Conservation (phyloP, 192 early-diverging fungal genomes). For the Backusella westeae region DNA sequence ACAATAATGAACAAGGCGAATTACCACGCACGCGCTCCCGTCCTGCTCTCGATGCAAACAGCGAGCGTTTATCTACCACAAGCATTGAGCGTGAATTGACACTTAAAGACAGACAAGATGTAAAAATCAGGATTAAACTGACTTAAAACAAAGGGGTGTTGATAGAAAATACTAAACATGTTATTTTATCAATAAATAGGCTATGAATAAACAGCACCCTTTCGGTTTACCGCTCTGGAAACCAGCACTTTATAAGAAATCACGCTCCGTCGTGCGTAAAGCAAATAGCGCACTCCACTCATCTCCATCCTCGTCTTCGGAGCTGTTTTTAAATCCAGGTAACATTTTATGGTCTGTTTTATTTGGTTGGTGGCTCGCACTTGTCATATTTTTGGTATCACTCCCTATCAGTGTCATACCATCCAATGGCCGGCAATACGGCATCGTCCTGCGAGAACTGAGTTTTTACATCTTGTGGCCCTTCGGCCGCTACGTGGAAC, state of each 20-base stretch:
- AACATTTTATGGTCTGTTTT: conserved; percentile 84
- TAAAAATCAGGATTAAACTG: conserved; percentile 13
- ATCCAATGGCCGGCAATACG: conserved; percentile 56
- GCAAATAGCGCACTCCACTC: conserved; percentile 84
- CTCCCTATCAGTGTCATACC: conserved; percentile 59
- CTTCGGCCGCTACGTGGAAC: conserved; percentile 92
- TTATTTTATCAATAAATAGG: conserved; percentile 37
- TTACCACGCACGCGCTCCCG: background rate
- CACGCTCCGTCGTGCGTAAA: conserved; percentile 77
- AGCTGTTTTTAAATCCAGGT: conserved; percentile 75
- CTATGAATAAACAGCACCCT: conserved; percentile 80
- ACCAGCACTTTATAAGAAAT: conserved; percentile 95
- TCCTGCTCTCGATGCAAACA: background rate
- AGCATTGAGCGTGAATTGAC: conserved; percentile 46
- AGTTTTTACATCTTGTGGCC: conserved; percentile 91
- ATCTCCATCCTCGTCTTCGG: conserved; percentile 51
- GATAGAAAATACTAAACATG: background rate
- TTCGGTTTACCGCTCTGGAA: conserved; percentile 98
- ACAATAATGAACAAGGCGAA: background rate
- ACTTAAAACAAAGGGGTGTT: background rate
- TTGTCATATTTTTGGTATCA: conserved; percentile 64
- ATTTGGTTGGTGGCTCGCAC: conserved; percentile 88
- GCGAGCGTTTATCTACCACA: conserved; percentile 11
- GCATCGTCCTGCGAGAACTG: conserved; percentile 70
- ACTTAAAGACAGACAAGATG: conserved; percentile 58